Evolutionary conservation across 805 yeast species (phyloP).

Genomic region (Yamadazyma akitaensis): DNA sequence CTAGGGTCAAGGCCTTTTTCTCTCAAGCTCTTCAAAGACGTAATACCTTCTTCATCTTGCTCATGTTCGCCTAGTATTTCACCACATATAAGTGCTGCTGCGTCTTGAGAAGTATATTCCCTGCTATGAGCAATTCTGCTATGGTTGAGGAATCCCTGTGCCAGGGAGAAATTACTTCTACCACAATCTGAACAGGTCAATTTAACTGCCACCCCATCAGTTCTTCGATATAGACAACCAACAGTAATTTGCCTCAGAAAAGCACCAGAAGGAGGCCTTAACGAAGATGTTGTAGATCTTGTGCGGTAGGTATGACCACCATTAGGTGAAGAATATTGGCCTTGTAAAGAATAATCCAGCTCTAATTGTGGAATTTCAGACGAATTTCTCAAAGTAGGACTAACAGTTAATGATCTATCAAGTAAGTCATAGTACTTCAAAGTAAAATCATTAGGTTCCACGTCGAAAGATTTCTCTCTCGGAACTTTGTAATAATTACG

Average conservation of each 20-base stretch:
- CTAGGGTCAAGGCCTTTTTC: slow-evolving; percentile 40
- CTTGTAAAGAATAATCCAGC: not conserved
- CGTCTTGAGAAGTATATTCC: slow-evolving; percentile 67
- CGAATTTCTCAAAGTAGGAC: not conserved
- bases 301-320: slow-evolving; percentile 39
- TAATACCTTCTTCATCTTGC: slow-evolving; percentile 52
- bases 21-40: slow-evolving; percentile 33
- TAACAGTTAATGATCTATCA: slow-evolving; percentile 31
- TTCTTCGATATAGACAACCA: slow-evolving; percentile 59
- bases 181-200: slow-evolving; percentile 67
- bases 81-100: slow-evolving; percentile 70
- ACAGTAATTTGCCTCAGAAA: slow-evolving; percentile 9
- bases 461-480: slow-evolving; percentile 33
- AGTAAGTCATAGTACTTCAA: slow-evolving; percentile 38
- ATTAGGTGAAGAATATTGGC: not conserved
- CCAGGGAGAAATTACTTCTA: slow-evolving; percentile 67
- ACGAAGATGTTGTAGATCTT: slow-evolving; percentile 49
- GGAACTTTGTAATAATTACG: slow-evolving; percentile 45
- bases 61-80: slow-evolving; percentile 50
- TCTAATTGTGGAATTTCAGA: slow-evolving; percentile 14
- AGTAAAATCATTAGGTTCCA: slow-evolving; percentile 46
- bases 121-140: slow-evolving; percentile 70
- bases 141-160: slow-evolving; percentile 80
- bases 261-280: slow-evolving; percentile 46
- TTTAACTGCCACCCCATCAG: slow-evolving; percentile 68